Evolutionary conservation across 176 grass and related monocot species (phyloP), one percentile per base, ranked within the genome.

Genomic region (Carex kokanica): DNA sequence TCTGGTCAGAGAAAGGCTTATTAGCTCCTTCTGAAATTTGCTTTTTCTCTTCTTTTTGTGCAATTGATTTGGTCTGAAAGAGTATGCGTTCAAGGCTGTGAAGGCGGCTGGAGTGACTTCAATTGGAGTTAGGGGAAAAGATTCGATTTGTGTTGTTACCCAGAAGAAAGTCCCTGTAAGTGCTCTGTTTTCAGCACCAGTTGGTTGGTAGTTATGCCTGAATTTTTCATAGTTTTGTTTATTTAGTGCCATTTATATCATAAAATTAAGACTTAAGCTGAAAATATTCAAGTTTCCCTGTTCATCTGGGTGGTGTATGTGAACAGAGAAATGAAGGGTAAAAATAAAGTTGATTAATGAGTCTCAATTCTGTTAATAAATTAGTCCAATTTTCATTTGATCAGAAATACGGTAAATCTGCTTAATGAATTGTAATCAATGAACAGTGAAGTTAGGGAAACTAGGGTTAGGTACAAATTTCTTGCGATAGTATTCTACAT

Each of bases 111-210:
- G 97, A 7, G 86, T 93, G 59, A 99, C 97, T 49, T 99, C 97
- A 41, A 99, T 99, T 83, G 97, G 97, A 88, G 93, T 99, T 2
- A 91, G 91, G 65, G 97, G 97, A 40, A 88, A 89, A 85, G 93
- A 96, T 88, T 93, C 86, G 63, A 88, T 99, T 53, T 93, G 91
- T 83, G 97, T 99, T 63, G 97, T 99, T 85, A 99, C 97, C 16
- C 97, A 99, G 88, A 99, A 99, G 83, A 99, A 99, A 81, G 97
- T 99, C 20, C 97, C 97, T 71, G 97, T 99, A 86, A 96, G 97
- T 90, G 68, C 8, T 27, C 75, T 58, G 1, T 79, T 47, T 51
- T 62, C 18, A 57, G 25, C 3, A 23, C 25, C n/a, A 58, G 29
- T 65, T 34, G 31, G 57, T 71, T 31, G 61, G 63, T 83, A 13